Conservation (phyloP, 2,329 filamentous ascomycete species). For the Dichotomopilus funicola region DNA sequence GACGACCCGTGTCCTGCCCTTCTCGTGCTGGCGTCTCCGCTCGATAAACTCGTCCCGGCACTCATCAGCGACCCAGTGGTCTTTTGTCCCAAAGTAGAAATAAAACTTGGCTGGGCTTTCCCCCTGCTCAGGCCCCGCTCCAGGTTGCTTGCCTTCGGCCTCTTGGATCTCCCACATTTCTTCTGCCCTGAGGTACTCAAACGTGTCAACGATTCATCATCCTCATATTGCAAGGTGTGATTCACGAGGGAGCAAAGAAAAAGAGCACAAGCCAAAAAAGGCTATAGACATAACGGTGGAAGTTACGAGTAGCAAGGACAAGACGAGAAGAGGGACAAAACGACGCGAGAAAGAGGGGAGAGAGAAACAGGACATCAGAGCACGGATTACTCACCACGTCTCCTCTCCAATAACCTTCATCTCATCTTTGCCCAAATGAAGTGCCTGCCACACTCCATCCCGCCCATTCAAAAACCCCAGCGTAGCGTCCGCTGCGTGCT, state of each 20-base stretch:
- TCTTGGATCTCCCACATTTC: conserved; percentile 47
- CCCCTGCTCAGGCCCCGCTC: conserved; percentile 26
- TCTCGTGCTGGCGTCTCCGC: conserved; percentile 25
- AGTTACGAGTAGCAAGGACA: no score
- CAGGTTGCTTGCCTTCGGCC: conserved; percentile 10
- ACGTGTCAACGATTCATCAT: not conserved
- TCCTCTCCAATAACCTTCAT: conserved; percentile 54
- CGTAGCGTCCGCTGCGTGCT: conserved; percentile 44
- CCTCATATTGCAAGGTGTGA: no score
- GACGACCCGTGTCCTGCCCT: conserved; percentile 39
- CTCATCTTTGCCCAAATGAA: conserved; percentile 55
- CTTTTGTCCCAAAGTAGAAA: conserved; percentile 53
- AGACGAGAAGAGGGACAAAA: no score
- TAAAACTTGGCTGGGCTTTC: conserved; percentile 42
- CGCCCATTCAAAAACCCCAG: conserved; percentile 48
- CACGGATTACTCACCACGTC: conserved; percentile 31
- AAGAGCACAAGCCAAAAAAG: no score
- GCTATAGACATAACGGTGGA: no score
- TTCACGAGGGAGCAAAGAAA: no score
- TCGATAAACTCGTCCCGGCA: conserved; percentile 52
- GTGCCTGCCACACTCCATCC: conserved; percentile 53
- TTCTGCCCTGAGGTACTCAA: conserved; percentile 34
- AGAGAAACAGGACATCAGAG: no score
- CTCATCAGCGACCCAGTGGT: conserved; percentile 56
- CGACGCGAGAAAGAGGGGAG: no score